Conservation (phyloP, 2,329 filamentous ascomycete species). For the Tolypocladium ophioglossoides region DNA sequence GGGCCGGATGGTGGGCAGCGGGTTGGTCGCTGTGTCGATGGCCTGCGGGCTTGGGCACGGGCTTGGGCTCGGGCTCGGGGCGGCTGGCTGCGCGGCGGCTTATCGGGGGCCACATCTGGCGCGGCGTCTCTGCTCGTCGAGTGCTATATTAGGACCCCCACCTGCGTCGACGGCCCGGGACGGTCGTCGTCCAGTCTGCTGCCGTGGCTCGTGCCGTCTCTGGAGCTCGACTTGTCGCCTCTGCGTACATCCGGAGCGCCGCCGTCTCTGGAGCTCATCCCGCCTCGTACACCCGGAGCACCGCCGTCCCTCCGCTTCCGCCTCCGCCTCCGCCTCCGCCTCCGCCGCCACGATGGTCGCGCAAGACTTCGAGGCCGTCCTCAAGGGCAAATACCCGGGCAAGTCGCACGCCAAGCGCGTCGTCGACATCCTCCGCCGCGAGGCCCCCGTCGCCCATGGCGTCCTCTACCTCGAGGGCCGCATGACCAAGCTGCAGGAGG, state of each 20-base stretch:
- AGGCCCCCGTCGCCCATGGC: constrained; percentile 53
- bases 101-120: not conserved
- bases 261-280: not conserved
- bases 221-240: not conserved
- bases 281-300: not conserved
- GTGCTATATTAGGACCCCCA: too few species aligned
- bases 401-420: constrained; percentile 80
- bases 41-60: not conserved
- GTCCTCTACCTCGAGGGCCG: constrained; percentile 84
- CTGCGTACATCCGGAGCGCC: not conserved
- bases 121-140: not conserved
- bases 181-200: not conserved
- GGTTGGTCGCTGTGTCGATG: too few species aligned
- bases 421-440: constrained; percentile 62
- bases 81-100: not conserved
- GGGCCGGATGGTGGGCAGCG: too few species aligned
- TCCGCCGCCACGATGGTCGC: constrained; percentile 19
- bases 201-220: not conserved
- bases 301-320: not conserved
- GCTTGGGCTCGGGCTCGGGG: not conserved
- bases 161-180: not conserved
- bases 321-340: not conserved
- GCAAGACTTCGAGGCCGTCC: constrained; percentile 37
- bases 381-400: constrained; percentile 63
- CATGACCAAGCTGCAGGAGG: constrained; percentile 71